Evolutionary conservation across 2,329 filamentous ascomycete species (phyloP), one percentile per base, ranked within the genome.

Genomic region (Lachnellula cervina): DNA sequence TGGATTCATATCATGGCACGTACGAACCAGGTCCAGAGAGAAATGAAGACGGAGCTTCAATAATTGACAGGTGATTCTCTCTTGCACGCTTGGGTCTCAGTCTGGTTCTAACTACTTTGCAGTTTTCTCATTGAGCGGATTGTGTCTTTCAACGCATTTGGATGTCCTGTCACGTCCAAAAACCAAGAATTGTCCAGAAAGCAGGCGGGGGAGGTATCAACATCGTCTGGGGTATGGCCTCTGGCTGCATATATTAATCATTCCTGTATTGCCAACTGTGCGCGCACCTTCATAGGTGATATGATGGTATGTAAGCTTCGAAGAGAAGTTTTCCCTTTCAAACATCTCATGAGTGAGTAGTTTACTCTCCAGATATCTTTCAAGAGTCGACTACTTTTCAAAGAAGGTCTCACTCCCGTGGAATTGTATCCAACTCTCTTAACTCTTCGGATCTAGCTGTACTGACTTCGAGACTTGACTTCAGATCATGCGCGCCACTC

Each of bases 211-310:
- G 52, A 3, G 32, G 13, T 25, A 2, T 61, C 62, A 45, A 53
- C 60, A 38, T 72, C 69, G 13, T 69, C 58, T 34, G 79, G 79
- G 0, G 54, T 82, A 13, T 84, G 80, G 78, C 55, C 69, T 2
- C 56, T 70, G 1, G 76, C 77, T 3, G 78, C 80, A 0, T 70
- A 72, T 53, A 74, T 81, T 59, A 83, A 84, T 55, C 80, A 83
- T 58, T 73, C 72, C 11, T 84, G 81, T 63, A 17, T 72, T 4
- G 64, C 65, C 9, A 83, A 81, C 59, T 74, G 73, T 17, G 57
- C 55, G 0, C 76, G 76, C 16, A 66, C 73, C 1, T 82, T 81
- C 62, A 78, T 83, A 38, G 79, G 80, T 2, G 79, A 84, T 60
- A 73, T 83, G 70, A 71, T 74, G 28, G 28, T 32, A 32, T 1